phyloP scores from a whole-genome alignment of 768 basidiomycete species.

The Lyophyllum semitale region DNA sequence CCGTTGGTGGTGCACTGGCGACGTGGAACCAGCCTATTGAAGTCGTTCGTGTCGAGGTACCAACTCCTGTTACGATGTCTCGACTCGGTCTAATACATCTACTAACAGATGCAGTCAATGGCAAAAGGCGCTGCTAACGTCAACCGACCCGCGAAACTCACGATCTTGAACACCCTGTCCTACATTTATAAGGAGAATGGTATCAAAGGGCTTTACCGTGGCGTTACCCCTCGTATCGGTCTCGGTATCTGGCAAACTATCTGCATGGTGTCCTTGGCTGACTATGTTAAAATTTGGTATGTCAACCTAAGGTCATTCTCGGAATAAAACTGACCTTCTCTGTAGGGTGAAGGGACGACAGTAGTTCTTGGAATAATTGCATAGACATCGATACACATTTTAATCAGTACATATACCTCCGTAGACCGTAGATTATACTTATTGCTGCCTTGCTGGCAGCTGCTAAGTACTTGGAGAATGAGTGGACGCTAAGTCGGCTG shows the following conservation, averaged over 20 bases:
- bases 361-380: constrained; percentile 13
- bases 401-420: constrained; percentile 24
- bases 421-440: constrained; percentile 7
- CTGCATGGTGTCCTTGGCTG: constrained; percentile 98
- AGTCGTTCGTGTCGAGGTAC: constrained; percentile 93
- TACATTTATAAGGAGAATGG: constrained; percentile 98
- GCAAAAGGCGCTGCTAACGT: constrained; percentile 73
- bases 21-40: constrained; percentile 99
- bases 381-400: constrained; percentile 14
- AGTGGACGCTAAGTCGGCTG: constrained; percentile 2
- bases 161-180: constrained; percentile 86
- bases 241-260: constrained; percentile 97
- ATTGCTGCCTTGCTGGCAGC: background rate
- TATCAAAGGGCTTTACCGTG: constrained; percentile 94
- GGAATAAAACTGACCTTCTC: constrained; percentile 14
- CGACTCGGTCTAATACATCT: constrained; percentile 2
- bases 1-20: constrained; percentile 91
- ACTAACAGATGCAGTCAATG: constrained; percentile 95
- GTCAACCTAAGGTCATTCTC: constrained; percentile 14
- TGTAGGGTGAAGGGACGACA: constrained; percentile 55
- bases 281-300: constrained; percentile 89
- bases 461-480: background rate
- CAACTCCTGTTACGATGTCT: constrained; percentile 7
- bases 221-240: constrained; percentile 95
- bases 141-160: constrained; percentile 89